A percentile compares a stretch with the other conserved stretches of the same genome.
These are phyloP conservation scores for Smittium mucronatum DNA, from an alignment of 371 early-diverging fungal species.

Conservation along the genomic window DNA sequence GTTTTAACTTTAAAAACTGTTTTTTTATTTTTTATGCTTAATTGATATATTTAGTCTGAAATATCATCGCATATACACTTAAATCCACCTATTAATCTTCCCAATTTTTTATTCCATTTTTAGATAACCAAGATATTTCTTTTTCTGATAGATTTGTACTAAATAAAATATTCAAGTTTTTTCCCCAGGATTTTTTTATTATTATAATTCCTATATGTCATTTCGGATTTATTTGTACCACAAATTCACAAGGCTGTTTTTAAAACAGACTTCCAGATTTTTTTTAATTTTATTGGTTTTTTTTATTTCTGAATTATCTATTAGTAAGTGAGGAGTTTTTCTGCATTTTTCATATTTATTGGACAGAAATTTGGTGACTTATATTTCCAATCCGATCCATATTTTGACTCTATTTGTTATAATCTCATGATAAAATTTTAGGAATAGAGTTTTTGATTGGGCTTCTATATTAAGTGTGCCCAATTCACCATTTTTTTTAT, in stretches of 20 bases:
- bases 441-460: constrained; percentile 4
- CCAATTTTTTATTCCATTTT: not conserved
- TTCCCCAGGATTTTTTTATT: not conserved
- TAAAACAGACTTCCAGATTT: not conserved
- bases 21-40: not conserved
- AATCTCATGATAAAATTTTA: constrained; percentile 1
- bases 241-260: not conserved
- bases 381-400: not conserved
- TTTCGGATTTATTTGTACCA: not conserved
- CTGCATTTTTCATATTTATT: not conserved
- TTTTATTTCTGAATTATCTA: not conserved
- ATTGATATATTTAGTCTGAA: not conserved
- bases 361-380: not conserved
- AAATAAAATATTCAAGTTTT: not conserved
- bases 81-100: not conserved
- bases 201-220: not conserved
- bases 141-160: not conserved
- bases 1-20: not conserved
- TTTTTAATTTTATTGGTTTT: not conserved
- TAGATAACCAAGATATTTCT: not conserved
- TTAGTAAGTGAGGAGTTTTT: not conserved
- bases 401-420: not conserved
- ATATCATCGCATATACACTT: not conserved
- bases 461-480: not conserved
- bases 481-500: not conserved